Evolutionary conservation across 768 basidiomycete species (phyloP), one percentile per base, ranked within the genome.

Genomic region (Calocybe gangraenosa): DNA sequence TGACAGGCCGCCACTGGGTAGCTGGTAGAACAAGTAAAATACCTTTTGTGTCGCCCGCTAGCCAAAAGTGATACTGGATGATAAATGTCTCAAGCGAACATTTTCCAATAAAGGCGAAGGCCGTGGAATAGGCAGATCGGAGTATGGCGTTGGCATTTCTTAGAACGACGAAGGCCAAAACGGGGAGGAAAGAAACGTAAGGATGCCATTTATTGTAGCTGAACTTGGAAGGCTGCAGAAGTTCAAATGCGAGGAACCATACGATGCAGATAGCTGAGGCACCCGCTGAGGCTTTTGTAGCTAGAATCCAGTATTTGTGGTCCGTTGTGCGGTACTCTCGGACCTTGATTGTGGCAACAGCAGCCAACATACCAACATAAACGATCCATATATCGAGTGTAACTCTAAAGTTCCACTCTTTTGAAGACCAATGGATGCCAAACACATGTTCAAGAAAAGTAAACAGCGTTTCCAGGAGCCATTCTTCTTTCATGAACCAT

Each of bases 71-170:
- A 61, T 83, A 94, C 59, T 95, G 92, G 47, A 94, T 78, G 58
- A 94, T 86, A 62, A 93, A 96, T 0, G 91, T 86, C 65, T 96
- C 92, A 43, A 95, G 74, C 3, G 91, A 93, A 64, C 89, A 92
- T 59, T 71, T 81, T 32, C 92, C 92, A 41, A 94, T 73, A 65
- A 88, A 91, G 19, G 80, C 80, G 66, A 92, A 94, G 21, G 79
- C 64, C 11, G 68, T 71, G 9, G 83, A 87, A 17, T 78, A 78
- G 30, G 72, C 74, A 2, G 87, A 87, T 32, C 92, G 83, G 35
- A 94, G 68, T 40, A 78, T 66, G 2, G 74, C 67, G 36, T 69
- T 91, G 15, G 88, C 79, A 54, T 92, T 92, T 51, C 92, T 77
- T n/a, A 94, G 69, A 30, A 75, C 63, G 45, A 78, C 71, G 64